A percentile compares a stretch with the other conserved stretches of the same genome.
Conservation (phyloP, 2,329 filamentous ascomycete species). For the Alternaria arborescens region DNA sequence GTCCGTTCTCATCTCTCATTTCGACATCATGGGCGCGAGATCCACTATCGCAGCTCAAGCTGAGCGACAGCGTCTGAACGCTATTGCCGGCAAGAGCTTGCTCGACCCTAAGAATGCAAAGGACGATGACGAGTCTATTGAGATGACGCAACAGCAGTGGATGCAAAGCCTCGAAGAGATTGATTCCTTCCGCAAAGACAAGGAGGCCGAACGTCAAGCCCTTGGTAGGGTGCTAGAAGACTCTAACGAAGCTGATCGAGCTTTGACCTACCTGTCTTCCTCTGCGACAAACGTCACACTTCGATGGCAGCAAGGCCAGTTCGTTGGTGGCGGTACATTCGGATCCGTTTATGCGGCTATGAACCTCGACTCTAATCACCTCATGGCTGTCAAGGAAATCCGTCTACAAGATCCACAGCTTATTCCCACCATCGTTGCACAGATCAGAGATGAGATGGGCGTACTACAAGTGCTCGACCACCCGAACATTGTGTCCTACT, state of each 20-base stretch:
- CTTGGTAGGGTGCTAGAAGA: conserved; percentile 91
- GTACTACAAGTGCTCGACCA: conserved; percentile 95
- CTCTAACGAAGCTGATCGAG: conserved; percentile 94
- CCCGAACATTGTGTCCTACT: conserved; percentile 97
- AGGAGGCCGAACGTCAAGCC: conserved; percentile 84
- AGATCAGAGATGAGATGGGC: conserved; percentile 97
- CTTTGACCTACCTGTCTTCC: conserved; percentile 90
- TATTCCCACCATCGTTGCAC: conserved; percentile 90
- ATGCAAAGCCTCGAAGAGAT: conserved; percentile 76
- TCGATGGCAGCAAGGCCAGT: conserved; percentile 98
- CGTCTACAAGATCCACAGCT: conserved; percentile 94
- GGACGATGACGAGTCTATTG: conserved; percentile 86
- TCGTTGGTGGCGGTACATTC: conserved; percentile 95
- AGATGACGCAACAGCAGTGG: conserved; percentile 77
- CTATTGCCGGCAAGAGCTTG: conserved; percentile 76
- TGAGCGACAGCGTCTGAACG: conserved; percentile 87
- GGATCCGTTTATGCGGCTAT: conserved; percentile 97
- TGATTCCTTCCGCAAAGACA: conserved; percentile 79
- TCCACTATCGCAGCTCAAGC: conserved; percentile 93
- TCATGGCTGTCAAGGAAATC: conserved; percentile 99
- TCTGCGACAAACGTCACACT: conserved; percentile 94
- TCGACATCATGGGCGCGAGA: conserved; percentile 97
- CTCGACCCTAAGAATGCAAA: conserved; percentile 77
- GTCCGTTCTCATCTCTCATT: conserved; percentile 96
- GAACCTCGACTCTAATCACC: conserved; percentile 92